These are phyloP conservation scores for Quercus glauca DNA, from an alignment of 306 rosid genomes.

Conservation along the genomic window DNA sequence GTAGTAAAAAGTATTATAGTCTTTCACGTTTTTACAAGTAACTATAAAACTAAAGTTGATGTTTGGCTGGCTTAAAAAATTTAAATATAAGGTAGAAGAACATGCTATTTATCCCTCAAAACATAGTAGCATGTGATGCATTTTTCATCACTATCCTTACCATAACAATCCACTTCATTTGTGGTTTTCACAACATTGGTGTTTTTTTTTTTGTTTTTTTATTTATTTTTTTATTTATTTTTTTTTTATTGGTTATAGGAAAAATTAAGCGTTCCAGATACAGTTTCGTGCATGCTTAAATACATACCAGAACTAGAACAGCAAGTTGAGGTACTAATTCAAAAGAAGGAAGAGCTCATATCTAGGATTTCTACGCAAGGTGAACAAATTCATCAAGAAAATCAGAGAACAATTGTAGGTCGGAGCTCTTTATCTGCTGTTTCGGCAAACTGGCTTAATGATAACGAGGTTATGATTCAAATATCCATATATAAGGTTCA, in stretches of 20 bases:
- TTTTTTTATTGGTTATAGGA: constrained; percentile 31
- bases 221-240: too few relatives aligned
- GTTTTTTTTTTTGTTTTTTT: background rate
- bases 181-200: background rate
- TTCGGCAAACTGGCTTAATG: constrained; percentile 48
- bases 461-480: constrained; percentile 49
- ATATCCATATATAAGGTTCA: constrained; percentile 32
- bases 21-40: too few relatives aligned
- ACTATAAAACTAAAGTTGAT: too few relatives aligned
- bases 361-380: constrained; percentile 16
- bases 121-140: background rate
- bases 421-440: constrained; percentile 29
- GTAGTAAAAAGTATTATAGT: too few relatives aligned
- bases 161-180: background rate
- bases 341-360: constrained; percentile 53
- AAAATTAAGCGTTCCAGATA: constrained; percentile 63
- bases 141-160: background rate
- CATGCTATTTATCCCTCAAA: background rate
- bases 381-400: background rate
- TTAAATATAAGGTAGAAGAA: background rate
- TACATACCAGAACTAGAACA: constrained; percentile 66
- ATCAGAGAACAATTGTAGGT: background rate
- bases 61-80: too few relatives aligned
- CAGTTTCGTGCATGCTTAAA: constrained; percentile 49
- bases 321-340: constrained; percentile 49